Base-by-base conservation (phyloP, 78 protist genomes). In the Chrysochromulina parva region DNA sequence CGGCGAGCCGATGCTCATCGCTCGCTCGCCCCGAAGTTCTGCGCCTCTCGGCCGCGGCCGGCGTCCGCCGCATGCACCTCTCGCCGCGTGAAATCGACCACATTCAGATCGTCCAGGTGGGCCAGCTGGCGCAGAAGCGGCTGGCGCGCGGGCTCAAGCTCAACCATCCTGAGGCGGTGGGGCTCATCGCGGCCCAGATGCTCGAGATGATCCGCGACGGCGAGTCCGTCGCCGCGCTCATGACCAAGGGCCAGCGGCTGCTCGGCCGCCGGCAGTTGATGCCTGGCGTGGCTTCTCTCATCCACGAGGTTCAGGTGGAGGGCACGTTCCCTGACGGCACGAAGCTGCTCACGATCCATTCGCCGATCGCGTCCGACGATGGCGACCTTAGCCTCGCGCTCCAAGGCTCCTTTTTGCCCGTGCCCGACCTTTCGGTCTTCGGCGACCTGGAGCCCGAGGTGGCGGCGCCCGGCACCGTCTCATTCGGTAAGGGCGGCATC, bases 311-410 rank as follows among this genome's bases (percentile, higher is more conserved):
- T 3, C 82, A 67, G 54, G 67, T 90, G n/a, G 93, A 90, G 52
- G 93, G 65, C 38, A 90, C 93, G 14, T 90, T 90, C 24, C 86
- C 85, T 14, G 93, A 90, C 52, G 93, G 93, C n/a, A 90, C 93
- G 73, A 90, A 90, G 62, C 81, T 90, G 28, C 88, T 90, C 89
- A 81, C 86, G 6, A 48, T 89, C 28, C 93, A 50, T 67, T 0
- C 38, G 16, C 53, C 91, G 60, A 28, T n/a, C 60, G 3, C 81
- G 28, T 0, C 65, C 66, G 28, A 5, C 57, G 88, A 90, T 57
- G 92, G 92, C 59, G 92, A 90, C 76, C 92, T 90, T 2, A 0
- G 47, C 28, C 82, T 47, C 58, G 92, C 92, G 48, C 92, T 90
- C 6, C 53, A 76, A 53, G 87, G 92, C 53, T 90, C 92, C 26